phyloP scores from a whole-genome alignment of 2,329 filamentous ascomycete species.

The Talaromyces marneffei region DNA sequence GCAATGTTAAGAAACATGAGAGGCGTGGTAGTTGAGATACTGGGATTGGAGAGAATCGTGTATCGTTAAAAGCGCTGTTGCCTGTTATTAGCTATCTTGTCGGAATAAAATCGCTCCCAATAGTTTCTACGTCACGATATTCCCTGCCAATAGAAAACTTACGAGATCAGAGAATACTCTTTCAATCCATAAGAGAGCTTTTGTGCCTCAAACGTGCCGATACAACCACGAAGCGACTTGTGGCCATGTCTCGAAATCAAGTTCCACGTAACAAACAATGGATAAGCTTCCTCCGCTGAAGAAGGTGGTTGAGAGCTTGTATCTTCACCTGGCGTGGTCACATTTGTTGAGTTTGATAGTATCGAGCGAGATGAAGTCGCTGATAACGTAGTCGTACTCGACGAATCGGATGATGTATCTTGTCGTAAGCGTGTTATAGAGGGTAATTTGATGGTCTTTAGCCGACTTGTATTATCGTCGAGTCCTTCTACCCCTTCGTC shows the following conservation, averaged over 20 bases:
- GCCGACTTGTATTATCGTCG: slow-evolving; percentile 17
- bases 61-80: slow-evolving; percentile 57
- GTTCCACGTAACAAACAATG: slow-evolving; percentile 95
- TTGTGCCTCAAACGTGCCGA: slow-evolving; percentile 83
- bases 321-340: slow-evolving; percentile 42
- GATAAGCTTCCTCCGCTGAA: slow-evolving; percentile 48
- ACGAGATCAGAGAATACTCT: slow-evolving; percentile 77
- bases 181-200: slow-evolving; percentile 67
- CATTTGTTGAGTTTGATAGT: slow-evolving; percentile 35
- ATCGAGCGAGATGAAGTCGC: slow-evolving; percentile 44
- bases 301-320: slow-evolving; percentile 9
- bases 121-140: too few species aligned
- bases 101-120: not conserved
- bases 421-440: slow-evolving; percentile 31
- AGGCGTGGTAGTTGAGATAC: slow-evolving; percentile 42
- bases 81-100: not conserved
- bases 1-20: slow-evolving; percentile 65
- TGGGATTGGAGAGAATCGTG: slow-evolving; percentile 55
- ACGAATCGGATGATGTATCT: slow-evolving; percentile 33
- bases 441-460: slow-evolving; percentile 26
- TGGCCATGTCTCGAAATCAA: slow-evolving; percentile 56
- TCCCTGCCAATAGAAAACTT: slow-evolving; percentile 24
- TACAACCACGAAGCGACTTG: slow-evolving; percentile 79
- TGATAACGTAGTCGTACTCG: slow-evolving; percentile 40
- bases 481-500: slow-evolving; percentile 12